Evolutionary conservation across 75 land plant species (phyloP), one percentile per base, ranked within the genome.

Genomic region (Cunninghamia lanceolata): DNA sequence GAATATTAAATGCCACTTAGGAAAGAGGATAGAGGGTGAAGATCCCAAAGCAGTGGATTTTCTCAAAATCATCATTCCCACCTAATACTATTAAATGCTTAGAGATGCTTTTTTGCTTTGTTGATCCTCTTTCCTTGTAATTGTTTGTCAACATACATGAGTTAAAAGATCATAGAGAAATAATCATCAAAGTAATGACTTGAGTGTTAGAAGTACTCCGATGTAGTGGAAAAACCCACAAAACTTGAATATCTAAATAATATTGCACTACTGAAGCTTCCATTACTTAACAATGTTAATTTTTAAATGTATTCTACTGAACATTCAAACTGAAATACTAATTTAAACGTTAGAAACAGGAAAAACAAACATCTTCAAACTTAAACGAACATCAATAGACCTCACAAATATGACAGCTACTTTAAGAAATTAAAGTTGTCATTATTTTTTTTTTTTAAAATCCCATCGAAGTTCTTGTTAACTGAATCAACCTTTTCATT

Each of bases 401-500:
- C 42, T 43, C 34, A 80, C 3, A 10, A 45, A 43, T 11, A 28
- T 80, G 13, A 79, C 32, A 45, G 34, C 40, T 15, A 45, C 75
- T 34, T 59, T 19, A 40, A 40, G 4, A 43, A 80, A 80, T 45
- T 45, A 14, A 19, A 25, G 13, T 45, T 45, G 13, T 45, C 9
- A 10, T 45, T 45, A 3, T 9, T n/a, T n/a, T n/a, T n/a, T n/a
- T n/a, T n/a, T n/a, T n/a, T n/a, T n/a, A n/a, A n/a, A n/a, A 16
- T 63, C 50, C 47, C 52, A 43, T 43, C 30, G n/a, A n/a, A 77
- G 32, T 80, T 45, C 21, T 25, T n/a, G 30, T 9, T 28, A 11
- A 39, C 50, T 45, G 50, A 80, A 80, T 13, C 86, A 85, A 85
- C 99, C 95, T 98, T 98, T 87, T 95, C 99, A 94, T 97, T 98